Evolutionary conservation across 2,329 filamentous ascomycete genomes (phyloP).

Genomic region (Beauveria asiatica): DNA sequence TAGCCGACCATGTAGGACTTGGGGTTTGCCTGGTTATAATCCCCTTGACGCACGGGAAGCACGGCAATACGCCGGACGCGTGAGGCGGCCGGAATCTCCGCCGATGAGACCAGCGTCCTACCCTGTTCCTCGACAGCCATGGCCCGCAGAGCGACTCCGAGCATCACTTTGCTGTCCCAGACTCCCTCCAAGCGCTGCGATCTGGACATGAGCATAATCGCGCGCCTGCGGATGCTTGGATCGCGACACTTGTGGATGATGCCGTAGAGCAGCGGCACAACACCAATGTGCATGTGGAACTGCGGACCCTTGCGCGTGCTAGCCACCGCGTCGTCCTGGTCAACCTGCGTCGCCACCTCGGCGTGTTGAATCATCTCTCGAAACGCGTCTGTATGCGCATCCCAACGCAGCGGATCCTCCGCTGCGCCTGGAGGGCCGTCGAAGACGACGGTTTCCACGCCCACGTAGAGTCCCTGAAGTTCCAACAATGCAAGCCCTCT

Average conservation of each 20-base stretch:
- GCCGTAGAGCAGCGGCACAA: slow-evolving; percentile 2
- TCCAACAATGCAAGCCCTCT: slow-evolving; percentile 2
- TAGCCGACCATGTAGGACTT: slow-evolving; percentile 7
- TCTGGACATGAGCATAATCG: neutral
- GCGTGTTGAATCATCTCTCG: neutral
- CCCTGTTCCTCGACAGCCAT: slow-evolving; percentile 6
- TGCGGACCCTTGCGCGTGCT: neutral
- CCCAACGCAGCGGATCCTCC: slow-evolving; percentile 4
- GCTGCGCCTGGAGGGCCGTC: neutral
- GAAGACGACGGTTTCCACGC: slow-evolving; percentile 2
- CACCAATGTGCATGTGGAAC: slow-evolving; percentile 10
- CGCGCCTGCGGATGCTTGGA: slow-evolving; percentile 5
- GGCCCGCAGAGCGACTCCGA: neutral
- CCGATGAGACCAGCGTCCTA: neutral
- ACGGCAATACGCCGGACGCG: slow-evolving; percentile 2
- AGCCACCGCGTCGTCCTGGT: neutral
- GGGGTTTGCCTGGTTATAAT: neutral
- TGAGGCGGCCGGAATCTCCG: slow-evolving; percentile 3
- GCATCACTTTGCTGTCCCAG: slow-evolving; percentile 2
- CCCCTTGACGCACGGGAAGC: neutral
- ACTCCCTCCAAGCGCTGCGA: slow-evolving; percentile 1
- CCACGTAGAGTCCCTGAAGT: neutral
- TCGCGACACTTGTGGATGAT: slow-evolving; percentile 8
- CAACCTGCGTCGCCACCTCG: neutral
- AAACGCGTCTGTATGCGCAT: slow-evolving; percentile 3